phyloP scores from a whole-genome alignment of 352 stramenopile species.

The Globisporangium orthogonon region DNA sequence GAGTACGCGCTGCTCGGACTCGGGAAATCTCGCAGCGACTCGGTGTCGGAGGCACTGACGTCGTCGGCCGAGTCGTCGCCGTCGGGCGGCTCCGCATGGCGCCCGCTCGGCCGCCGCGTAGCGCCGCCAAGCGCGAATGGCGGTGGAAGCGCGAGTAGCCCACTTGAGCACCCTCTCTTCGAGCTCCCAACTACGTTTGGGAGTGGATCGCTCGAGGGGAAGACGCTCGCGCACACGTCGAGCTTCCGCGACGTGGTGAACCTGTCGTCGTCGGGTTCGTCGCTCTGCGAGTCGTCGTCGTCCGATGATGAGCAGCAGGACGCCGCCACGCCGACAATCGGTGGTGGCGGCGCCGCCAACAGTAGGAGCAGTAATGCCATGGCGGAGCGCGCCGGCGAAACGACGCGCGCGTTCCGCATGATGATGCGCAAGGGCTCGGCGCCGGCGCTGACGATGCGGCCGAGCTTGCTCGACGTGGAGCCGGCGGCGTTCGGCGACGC shows the following conservation, averaged over 20 bases:
- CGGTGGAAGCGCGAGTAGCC: slow-evolving; percentile 11
- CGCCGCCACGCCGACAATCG: background rate
- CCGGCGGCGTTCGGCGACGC: slow-evolving; percentile 32
- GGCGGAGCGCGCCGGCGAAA: background rate
- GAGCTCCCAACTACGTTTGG: slow-evolving; percentile 17
- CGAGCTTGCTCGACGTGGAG: slow-evolving; percentile 23
- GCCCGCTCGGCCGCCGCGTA: slow-evolving; percentile 39
- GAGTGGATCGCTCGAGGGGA: slow-evolving; percentile 10
- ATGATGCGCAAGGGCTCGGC: slow-evolving; percentile 18
- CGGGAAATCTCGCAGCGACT: slow-evolving; percentile 35
- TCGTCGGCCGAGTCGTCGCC: slow-evolving; percentile 28
- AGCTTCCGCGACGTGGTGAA: slow-evolving; percentile 44
- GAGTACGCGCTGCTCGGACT: slow-evolving; percentile 9
- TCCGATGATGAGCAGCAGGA: slow-evolving; percentile 32
- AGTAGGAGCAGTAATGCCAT: background rate
- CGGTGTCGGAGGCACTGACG: slow-evolving; percentile 29
- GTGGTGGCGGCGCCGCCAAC: background rate
- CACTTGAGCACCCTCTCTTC: slow-evolving; percentile 13
- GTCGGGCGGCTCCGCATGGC: slow-evolving; percentile 26
- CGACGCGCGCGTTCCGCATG: slow-evolving; percentile 11
- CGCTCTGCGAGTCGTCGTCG: slow-evolving; percentile 43
- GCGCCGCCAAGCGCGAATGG: slow-evolving; percentile 15
- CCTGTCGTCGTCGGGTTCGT: slow-evolving; percentile 49
- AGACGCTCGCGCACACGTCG: slow-evolving; percentile 23
- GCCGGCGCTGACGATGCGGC: slow-evolving; percentile 10